Base-by-base conservation (phyloP, 495 filamentous ascomycete genomes). In the Daldinia concentrica region DNA sequence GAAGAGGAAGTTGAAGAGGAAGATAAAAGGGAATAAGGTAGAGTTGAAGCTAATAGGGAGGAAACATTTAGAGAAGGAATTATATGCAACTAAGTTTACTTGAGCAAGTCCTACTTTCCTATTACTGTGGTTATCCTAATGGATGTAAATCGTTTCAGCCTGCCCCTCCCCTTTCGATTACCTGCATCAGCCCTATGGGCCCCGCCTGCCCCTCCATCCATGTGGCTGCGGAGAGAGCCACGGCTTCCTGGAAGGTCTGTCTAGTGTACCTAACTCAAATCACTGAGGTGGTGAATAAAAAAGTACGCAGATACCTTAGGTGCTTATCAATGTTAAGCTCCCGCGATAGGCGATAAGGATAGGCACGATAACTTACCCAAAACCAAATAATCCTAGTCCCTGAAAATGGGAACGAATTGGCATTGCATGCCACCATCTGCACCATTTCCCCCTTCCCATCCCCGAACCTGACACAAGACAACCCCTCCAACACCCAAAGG, bases 291-390 rank as follows among this genome's bases (percentile, higher is more conserved):
- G 27, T 29, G 27, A 29, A 29, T 29, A 30, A 30, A 30, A 30
- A 30, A 30, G 29, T 30, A 30, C 29, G 6, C 8, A 1, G 1
- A 14, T 43, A 36, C n/a, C n/a, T n/a, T 17, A 9, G 50, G 51
- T 54, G 12, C 36, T 15, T 1, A 1, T 39, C 15, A 39, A 29
- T 58, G n/a, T 41, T 4, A 36, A 24, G 19, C n/a, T 50, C 30
- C 32, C 59, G 66, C 66, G 66, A 69, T 69, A 69, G 41, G 54
- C 51, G 65, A 62, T 68, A 68, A 61, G 27, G 19, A 57, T 62
- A 62, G 22, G 45, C 45, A 50, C n/a, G 14, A 7, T 12, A 48
- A 61, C 14, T 15, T 58, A 19, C 54, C 54, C 27, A 37, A 57
- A 41, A 24, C 3, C 14, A 32, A 27, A 15, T 41, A 61, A 68